Evolutionary conservation across 805 yeast genomes (phyloP).

Genomic region (Priceomyces castillae): DNA sequence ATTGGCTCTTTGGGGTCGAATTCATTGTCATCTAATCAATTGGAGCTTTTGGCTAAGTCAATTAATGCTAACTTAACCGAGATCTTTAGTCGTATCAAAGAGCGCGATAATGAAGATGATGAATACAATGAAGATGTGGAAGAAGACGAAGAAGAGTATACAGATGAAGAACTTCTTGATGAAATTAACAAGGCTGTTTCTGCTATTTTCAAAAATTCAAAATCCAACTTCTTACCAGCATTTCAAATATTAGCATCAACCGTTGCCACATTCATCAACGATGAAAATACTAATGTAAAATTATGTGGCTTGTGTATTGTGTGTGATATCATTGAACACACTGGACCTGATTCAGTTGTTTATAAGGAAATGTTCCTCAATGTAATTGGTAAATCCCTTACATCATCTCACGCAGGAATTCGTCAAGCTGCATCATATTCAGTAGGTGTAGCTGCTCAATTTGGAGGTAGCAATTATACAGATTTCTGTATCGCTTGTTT

Average conservation of each 20-base stretch:
- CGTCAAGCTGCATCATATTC: conserved; percentile 87
- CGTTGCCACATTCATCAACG: conserved; percentile 57
- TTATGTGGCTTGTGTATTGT: conserved; percentile 78
- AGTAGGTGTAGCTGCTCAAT: conserved; percentile 83
- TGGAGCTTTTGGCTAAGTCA: conserved; percentile 56
- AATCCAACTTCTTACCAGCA: conserved; percentile 56
- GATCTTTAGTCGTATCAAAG: conserved; percentile 65
- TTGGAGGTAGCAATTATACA: conserved; percentile 61
- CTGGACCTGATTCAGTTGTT: conserved; percentile 65
- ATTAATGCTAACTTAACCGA: conserved; percentile 62
- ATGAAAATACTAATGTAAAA: conserved; percentile 64
- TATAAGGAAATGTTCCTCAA: conserved; percentile 64
- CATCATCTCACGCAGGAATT: conserved; percentile 63
- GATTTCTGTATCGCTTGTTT: conserved; percentile 68
- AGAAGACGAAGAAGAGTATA: conserved; percentile 78
- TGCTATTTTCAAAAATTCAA: conserved; percentile 63
- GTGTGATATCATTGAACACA: conserved; percentile 76
- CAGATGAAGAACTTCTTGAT: conserved; percentile 87
- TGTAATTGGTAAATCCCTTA: conserved; percentile 63
- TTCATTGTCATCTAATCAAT: conserved; percentile 53
- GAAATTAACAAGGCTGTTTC: conserved; percentile 77
- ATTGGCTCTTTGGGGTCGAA: conserved; percentile 65
- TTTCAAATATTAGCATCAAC: conserved; percentile 66
- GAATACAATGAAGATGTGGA: conserved; percentile 86
- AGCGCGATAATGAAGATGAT: conserved; percentile 73